A percentile compares a stretch with the other conserved stretches of the same genome.
phyloP scores from a whole-genome alignment of 768 basidiomycete genomes.

The Amanita pseudoporphyria region DNA sequence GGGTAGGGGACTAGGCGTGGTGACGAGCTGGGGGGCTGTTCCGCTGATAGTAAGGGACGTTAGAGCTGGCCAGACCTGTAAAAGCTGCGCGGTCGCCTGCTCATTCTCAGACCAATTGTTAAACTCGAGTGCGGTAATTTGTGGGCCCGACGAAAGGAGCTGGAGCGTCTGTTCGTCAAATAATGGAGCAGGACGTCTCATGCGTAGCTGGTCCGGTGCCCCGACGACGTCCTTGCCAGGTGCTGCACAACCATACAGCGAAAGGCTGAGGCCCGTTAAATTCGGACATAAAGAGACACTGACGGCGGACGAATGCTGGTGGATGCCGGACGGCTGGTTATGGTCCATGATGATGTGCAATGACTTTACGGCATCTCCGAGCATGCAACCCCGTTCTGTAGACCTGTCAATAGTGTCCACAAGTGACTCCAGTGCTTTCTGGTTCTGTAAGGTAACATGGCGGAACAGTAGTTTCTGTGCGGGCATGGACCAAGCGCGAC shows the following conservation, averaged over 20 bases:
- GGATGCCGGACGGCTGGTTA: slow-evolving; percentile 53
- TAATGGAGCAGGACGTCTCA: slow-evolving; percentile 40
- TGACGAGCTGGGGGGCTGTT: slow-evolving; percentile 40
- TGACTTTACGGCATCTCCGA: slow-evolving; percentile 43
- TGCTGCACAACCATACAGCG: slow-evolving; percentile 48
- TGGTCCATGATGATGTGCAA: slow-evolving; percentile 54
- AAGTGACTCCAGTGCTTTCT: slow-evolving; percentile 46
- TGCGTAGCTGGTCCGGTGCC: slow-evolving; percentile 33
- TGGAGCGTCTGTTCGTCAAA: slow-evolving; percentile 44
- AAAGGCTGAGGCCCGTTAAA: slow-evolving; percentile 42
- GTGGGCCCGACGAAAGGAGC: slow-evolving; percentile 44
- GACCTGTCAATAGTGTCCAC: slow-evolving; percentile 36
- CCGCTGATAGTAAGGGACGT: slow-evolving; percentile 49
- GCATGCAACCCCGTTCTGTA: slow-evolving; percentile 36
- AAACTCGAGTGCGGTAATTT: slow-evolving; percentile 45
- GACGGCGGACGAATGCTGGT: slow-evolving; percentile 45
- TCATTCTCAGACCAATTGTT: slow-evolving; percentile 65
- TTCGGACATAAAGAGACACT: slow-evolving; percentile 53
- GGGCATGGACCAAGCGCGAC: slow-evolving; percentile 52
- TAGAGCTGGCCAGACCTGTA: slow-evolving; percentile 53
- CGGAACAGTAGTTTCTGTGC: slow-evolving; percentile 60
- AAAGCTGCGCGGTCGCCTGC: slow-evolving; percentile 46
- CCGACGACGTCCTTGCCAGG: slow-evolving; percentile 44
- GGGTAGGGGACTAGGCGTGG: slow-evolving; percentile 34
- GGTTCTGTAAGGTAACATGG: slow-evolving; percentile 42